These are phyloP conservation scores for Myriosclerotinia duriaeana DNA, from an alignment of 2,329 filamentous ascomycete species.

Conservation along the genomic window DNA sequence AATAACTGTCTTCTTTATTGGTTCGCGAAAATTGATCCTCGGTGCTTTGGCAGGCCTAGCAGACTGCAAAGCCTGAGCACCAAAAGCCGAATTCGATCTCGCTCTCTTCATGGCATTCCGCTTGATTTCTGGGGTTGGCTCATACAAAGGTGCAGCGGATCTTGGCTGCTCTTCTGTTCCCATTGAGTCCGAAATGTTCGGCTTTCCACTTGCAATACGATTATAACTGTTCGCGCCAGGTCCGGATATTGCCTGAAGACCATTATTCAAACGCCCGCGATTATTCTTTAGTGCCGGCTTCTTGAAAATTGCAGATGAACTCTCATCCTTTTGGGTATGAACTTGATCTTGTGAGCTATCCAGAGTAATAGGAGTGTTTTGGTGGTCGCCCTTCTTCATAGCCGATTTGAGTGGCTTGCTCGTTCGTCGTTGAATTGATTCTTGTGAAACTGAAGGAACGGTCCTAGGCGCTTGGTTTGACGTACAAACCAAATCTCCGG, in stretches of 20 bases:
- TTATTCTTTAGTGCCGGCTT: conserved; percentile 4
- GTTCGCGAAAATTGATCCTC: not conserved
- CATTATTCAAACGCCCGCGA: not conserved
- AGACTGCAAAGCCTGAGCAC: not conserved
- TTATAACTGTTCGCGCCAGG: conserved; percentile 16
- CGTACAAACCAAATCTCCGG: not conserved
- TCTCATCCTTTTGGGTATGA: not conserved
- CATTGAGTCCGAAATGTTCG: not conserved
- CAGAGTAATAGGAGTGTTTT: not conserved
- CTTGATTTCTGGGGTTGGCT: conserved; percentile 12
- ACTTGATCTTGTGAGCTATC: not conserved
- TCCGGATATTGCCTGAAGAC: conserved; percentile 5
- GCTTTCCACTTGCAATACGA: conserved; percentile 16
- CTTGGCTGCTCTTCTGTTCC: not conserved
- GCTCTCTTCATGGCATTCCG: conserved; percentile 25
- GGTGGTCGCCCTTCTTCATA: conserved; percentile 23
- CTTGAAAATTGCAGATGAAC: not conserved
- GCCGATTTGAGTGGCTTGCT: conserved; percentile 22
- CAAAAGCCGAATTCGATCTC: conserved; percentile 12
- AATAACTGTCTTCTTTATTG: conserved; percentile 17
- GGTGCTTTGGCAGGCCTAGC: conserved; percentile 19
- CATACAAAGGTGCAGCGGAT: not conserved
- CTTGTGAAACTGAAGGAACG: conserved; percentile 12
- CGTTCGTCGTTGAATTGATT: conserved; percentile 17
- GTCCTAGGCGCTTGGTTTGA: not conserved